Percentiles rank a stretch among this genome's conserved stretches.
Evolutionary conservation across 1,139 yeast species (phyloP).

Genomic region (Taphrina betulina): DNA sequence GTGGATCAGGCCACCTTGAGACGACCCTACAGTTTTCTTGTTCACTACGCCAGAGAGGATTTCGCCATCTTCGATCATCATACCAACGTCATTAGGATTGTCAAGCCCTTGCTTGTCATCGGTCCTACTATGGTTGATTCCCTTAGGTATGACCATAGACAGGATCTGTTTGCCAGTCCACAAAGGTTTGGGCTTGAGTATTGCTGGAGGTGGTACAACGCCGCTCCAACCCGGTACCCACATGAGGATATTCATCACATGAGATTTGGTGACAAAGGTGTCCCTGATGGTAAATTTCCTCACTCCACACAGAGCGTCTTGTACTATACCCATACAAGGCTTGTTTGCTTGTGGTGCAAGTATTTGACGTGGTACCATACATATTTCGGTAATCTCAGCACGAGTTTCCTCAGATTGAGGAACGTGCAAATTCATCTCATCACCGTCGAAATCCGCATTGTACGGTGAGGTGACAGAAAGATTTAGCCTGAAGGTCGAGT

Average conservation of each 20-base stretch:
- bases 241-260: conserved; percentile 91
- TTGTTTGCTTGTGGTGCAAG: conserved; percentile 97
- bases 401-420: conserved; percentile 98
- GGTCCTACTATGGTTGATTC: conserved; percentile 88
- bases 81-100: conserved; percentile 86
- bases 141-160: conserved; percentile 91
- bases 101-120: conserved; percentile 84
- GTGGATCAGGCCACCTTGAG: conserved; percentile 96
- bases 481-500: conserved; percentile 93
- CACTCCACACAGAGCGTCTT: conserved; percentile 95
- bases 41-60: conserved; percentile 96
- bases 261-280: conserved; percentile 81
- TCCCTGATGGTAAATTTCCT: conserved; percentile 94
- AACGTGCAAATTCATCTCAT: conserved; percentile 98
- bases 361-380: conserved; percentile 96
- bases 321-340: conserved; percentile 99
- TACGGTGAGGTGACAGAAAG: conserved; percentile 97
- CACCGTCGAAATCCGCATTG: conserved; percentile 99
- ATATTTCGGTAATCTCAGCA: conserved; percentile 89
- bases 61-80: conserved; percentile 89
- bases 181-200: conserved; percentile 87
- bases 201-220: conserved; percentile 94
- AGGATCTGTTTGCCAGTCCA: conserved; percentile 97
- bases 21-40: conserved; percentile 96
- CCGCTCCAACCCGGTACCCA: conserved; percentile 99